These are phyloP conservation scores for Arthrobotrys megalospora DNA, from an alignment of 2,329 filamentous ascomycete species.

Conservation along the genomic window DNA sequence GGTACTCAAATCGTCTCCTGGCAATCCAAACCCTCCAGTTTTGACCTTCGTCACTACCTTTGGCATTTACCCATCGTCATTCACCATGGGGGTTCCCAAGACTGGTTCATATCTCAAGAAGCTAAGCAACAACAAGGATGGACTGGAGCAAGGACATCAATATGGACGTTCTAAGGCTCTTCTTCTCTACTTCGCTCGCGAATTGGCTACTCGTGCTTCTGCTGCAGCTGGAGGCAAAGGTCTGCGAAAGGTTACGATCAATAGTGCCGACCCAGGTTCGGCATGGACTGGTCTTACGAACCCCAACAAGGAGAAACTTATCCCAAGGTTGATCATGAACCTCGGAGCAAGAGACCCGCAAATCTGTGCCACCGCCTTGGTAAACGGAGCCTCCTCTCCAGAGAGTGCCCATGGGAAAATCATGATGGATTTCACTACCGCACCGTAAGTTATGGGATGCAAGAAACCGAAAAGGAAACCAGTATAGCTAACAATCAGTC, in stretches of 20 bases:
- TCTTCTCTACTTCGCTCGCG: conserved; percentile 67
- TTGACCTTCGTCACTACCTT: conserved; percentile 68
- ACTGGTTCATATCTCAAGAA: conserved; percentile 66
- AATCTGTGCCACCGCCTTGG: conserved; percentile 67
- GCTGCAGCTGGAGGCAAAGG: conserved; percentile 61
- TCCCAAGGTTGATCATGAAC: conserved; percentile 68
- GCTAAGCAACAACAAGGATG: conserved; percentile 67
- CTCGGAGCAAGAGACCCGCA: conserved; percentile 67
- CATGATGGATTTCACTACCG: conserved; percentile 67
- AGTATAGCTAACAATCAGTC: neutral
- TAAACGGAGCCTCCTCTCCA: conserved; percentile 67
- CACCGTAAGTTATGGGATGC: conserved; percentile 64
- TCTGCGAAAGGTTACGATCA: conserved; percentile 66
- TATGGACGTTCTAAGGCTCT: conserved; percentile 68
- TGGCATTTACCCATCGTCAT: conserved; percentile 67
- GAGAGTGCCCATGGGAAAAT: conserved; percentile 67
- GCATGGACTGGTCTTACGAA: conserved; percentile 68
- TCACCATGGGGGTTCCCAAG: conserved; percentile 67
- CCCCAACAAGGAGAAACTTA: conserved; percentile 67
- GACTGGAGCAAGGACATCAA: conserved; percentile 67
- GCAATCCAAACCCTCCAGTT: conserved; percentile 66
- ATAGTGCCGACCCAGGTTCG: conserved; percentile 68
- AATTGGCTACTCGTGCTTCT: conserved; percentile 66
- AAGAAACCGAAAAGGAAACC: conserved; percentile 24
- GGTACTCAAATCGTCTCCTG: conserved; percentile 65